Evolutionary conservation across 805 yeast genomes (phyloP).

Genomic region (Candida xiaguanensis): DNA sequence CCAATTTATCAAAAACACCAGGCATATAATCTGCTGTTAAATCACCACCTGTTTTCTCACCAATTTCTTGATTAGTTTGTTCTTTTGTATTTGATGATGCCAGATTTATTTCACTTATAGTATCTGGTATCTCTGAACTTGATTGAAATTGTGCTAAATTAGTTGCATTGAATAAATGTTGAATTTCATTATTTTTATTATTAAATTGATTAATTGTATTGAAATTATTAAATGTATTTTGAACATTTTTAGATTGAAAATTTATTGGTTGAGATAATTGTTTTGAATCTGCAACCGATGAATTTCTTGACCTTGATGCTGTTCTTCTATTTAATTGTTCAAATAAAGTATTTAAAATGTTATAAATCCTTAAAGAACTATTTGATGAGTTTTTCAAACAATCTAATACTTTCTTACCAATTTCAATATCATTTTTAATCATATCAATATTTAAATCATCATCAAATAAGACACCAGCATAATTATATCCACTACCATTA

Average conservation of each 20-base stretch:
- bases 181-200: slow-evolving; percentile 21
- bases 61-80: slow-evolving; percentile 6
- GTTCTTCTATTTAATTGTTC: slow-evolving; percentile 75
- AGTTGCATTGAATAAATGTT: slow-evolving; percentile 9
- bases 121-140: slow-evolving; percentile 5
- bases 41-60: slow-evolving; percentile 4
- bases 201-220: slow-evolving; percentile 26
- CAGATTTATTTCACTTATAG: neutral
- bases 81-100: neutral
- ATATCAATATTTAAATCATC: slow-evolving; percentile 49
- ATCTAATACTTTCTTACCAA: slow-evolving; percentile 72
- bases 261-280: slow-evolving; percentile 6
- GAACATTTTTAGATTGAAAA: slow-evolving; percentile 4
- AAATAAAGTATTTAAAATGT: slow-evolving; percentile 72
- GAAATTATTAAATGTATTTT: slow-evolving; percentile 17
- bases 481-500: slow-evolving; percentile 32
- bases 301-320: slow-evolving; percentile 38
- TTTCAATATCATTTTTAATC: slow-evolving; percentile 73
- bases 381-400: slow-evolving; percentile 67
- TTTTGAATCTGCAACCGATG: slow-evolving; percentile 1
- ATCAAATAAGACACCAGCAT: slow-evolving; percentile 43
- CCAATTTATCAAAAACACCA: slow-evolving; percentile 81
- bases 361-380: slow-evolving; percentile 79
- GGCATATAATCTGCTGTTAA: slow-evolving; percentile 48
- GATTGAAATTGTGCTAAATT: slow-evolving; percentile 10